These are phyloP conservation scores for Suillus fuscotomentosus DNA, from an alignment of 768 basidiomycete species.

Conservation along the genomic window DNA sequence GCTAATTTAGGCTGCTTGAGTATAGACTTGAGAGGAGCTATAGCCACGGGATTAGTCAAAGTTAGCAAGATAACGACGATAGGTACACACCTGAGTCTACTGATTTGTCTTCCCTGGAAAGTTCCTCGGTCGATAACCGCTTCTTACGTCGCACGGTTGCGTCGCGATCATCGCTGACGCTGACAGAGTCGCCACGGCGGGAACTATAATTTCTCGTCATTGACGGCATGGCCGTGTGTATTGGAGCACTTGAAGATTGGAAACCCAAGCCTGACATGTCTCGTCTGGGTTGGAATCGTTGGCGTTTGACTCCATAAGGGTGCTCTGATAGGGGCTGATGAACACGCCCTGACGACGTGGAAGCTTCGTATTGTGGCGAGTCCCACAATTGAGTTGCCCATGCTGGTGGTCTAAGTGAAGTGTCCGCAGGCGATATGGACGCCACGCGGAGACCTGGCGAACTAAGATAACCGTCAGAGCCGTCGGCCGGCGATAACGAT, in stretches of 20 bases:
- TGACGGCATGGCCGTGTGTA: conserved; percentile 45
- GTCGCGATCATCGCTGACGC: conserved; percentile 60
- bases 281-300: conserved; percentile 39
- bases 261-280: conserved; percentile 49
- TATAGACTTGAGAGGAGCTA: conserved; percentile 71
- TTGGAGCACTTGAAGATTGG: conserved; percentile 70
- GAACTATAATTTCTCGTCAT: conserved; percentile 57
- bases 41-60: conserved; percentile 22
- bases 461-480: conserved; percentile 46
- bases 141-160: conserved; percentile 70
- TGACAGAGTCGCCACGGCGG: conserved; percentile 65
- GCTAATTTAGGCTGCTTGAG: conserved; percentile 89
- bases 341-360: conserved; percentile 43
- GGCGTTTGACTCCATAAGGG: conserved; percentile 40
- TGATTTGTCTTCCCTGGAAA: conserved; percentile 38
- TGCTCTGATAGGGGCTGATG: conserved; percentile 47
- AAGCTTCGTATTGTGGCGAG: conserved; percentile 42
- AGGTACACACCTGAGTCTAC: conserved; percentile 47
- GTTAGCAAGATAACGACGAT: conserved; percentile 30
- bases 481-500: conserved; percentile 57
- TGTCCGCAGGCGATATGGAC: conserved; percentile 63
- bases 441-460: conserved; percentile 43
- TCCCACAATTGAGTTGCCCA: conserved; percentile 75
- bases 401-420: conserved; percentile 53
- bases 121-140: conserved; percentile 37